phyloP scores from a whole-genome alignment of 768 basidiomycete genomes.

The Tulasnella sp. region DNA sequence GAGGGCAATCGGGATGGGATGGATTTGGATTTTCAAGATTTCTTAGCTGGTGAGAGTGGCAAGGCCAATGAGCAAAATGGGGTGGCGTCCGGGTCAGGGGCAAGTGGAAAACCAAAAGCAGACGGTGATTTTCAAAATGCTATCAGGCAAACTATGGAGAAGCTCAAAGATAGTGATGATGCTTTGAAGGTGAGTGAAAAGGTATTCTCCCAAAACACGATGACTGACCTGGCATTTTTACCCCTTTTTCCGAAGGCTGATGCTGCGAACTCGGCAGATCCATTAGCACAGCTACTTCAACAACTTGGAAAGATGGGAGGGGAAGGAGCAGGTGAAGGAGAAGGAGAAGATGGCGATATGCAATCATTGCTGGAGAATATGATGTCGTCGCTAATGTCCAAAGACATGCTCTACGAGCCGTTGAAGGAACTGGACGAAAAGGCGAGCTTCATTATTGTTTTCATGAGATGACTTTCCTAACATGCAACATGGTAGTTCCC shows the following conservation, averaged over 20 bases:
- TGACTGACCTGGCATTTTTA: not conserved
- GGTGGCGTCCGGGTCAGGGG: too few relatives aligned
- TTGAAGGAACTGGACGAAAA: conserved; percentile 65
- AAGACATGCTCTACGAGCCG: conserved; percentile 76
- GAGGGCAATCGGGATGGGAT: conserved; percentile 25
- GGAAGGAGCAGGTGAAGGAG: conserved; percentile 25
- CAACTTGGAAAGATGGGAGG: conserved; percentile 33
- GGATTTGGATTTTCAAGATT: not conserved
- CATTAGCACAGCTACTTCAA: conserved; percentile 40
- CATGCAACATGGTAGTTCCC: conserved; percentile 47
- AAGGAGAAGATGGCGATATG: conserved; percentile 35
- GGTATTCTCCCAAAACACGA: not conserved
- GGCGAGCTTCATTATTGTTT: conserved; percentile 28
- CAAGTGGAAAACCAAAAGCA: conserved; percentile 16
- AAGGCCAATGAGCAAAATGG: too few relatives aligned
- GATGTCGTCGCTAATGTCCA: conserved; percentile 71
- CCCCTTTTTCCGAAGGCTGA: conserved; percentile 10
- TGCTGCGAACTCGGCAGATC: conserved; percentile 27
- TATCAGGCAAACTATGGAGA: conserved; percentile 60
- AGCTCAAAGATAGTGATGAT: conserved; percentile 55
- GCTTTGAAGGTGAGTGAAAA: conserved; percentile 32
- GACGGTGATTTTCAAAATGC: conserved; percentile 49
- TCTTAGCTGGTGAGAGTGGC: conserved; percentile 15
- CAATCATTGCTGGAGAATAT: conserved; percentile 62
- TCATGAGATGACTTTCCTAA: conserved; percentile 1